These are phyloP conservation scores for Orbilia quercus DNA, from an alignment of 2,329 filamentous ascomycete genomes.

Conservation along the genomic window DNA sequence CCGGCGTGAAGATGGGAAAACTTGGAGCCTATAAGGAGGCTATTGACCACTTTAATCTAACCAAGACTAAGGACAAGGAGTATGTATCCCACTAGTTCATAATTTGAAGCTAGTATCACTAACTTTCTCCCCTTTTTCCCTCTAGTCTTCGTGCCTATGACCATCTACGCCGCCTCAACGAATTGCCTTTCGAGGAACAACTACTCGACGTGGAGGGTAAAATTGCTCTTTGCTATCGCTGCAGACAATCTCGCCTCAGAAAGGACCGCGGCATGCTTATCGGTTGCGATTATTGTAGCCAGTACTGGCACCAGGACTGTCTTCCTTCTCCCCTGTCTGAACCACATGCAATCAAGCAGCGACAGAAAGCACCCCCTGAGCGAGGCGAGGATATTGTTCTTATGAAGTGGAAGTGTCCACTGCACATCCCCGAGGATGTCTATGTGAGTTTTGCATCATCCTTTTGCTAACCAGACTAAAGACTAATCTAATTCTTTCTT, in stretches of 20 bases:
- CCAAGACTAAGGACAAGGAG: constrained; percentile 68
- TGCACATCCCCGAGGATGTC: constrained; percentile 39
- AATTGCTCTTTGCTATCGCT: constrained; percentile 79
- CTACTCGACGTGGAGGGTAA: constrained; percentile 68
- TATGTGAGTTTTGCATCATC: constrained; percentile 26
- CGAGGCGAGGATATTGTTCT: constrained; percentile 42
- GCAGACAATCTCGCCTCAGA: constrained; percentile 72
- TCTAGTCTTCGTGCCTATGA: constrained; percentile 47
- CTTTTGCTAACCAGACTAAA: neutral
- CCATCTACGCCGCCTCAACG: constrained; percentile 30
- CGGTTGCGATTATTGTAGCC: constrained; percentile 82
- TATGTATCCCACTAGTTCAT: constrained; percentile 67
- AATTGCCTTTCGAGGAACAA: constrained; percentile 32
- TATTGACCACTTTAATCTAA: constrained; percentile 61
- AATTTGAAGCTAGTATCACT: neutral
- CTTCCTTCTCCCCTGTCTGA: constrained; percentile 63
- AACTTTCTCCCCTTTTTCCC: constrained; percentile 1
- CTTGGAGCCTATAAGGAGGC: constrained; percentile 84
- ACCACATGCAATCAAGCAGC: constrained; percentile 44
- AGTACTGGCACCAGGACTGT: constrained; percentile 92
- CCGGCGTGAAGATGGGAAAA: constrained; percentile 78
- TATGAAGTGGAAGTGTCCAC: constrained; percentile 50
- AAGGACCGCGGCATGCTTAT: constrained; percentile 76
- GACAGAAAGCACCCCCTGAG: constrained; percentile 19
- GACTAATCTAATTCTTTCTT: neutral